Conservation (phyloP, 1,284 basidiomycete genomes). For the Trichosporon sp. region DNA sequence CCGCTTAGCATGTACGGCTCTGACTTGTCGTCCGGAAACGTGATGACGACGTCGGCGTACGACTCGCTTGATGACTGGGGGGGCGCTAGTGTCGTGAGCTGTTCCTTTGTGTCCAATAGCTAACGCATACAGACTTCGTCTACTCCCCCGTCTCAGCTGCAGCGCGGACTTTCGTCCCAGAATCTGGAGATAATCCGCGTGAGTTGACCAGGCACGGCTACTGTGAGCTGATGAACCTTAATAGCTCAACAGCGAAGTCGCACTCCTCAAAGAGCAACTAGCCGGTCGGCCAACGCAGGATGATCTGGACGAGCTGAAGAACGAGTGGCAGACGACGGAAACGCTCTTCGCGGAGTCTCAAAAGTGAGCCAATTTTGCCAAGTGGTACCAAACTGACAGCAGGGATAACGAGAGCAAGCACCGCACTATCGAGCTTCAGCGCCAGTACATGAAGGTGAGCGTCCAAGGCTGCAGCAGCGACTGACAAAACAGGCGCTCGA, state of each 20-base stretch:
- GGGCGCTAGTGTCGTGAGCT: conserved; percentile 1
- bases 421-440: conserved; percentile 40
- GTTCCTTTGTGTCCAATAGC: not conserved
- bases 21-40: conserved; percentile 3
- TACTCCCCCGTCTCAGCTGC: not conserved
- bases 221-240: not conserved
- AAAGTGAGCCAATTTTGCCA: conserved; percentile 29
- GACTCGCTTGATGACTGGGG: conserved; percentile 16
- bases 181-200: conserved; percentile 18
- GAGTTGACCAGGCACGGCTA: not conserved
- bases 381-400: not conserved
- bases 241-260: conserved; percentile 24
- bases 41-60: conserved; percentile 12
- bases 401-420: conserved; percentile 50
- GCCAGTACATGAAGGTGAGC: conserved; percentile 41
- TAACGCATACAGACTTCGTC: not conserved
- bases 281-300: conserved; percentile 27
- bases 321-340: conserved; percentile 40
- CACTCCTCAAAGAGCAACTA: conserved; percentile 22
- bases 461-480: no score
- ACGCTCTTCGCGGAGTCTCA: conserved; percentile 42
- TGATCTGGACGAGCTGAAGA: conserved; percentile 30
- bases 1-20: conserved; percentile 18
- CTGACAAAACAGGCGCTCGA: conserved; percentile 38
- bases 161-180: conserved; percentile 14